phyloP scores from a whole-genome alignment of 208 protist genomes.

The Trypanosoma lewisi region DNA sequence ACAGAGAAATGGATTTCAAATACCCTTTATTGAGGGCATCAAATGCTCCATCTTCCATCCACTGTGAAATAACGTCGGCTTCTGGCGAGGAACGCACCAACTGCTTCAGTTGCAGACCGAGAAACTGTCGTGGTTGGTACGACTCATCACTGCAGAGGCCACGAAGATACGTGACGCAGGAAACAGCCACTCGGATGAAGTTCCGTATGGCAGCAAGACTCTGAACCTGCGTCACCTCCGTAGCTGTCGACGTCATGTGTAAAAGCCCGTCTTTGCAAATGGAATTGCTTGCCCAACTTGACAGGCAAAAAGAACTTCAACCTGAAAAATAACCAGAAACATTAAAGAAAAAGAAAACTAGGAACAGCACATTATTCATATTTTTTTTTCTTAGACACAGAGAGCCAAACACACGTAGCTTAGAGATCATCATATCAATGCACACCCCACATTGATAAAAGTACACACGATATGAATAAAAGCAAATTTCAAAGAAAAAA shows the following conservation, averaged over 20 bases:
- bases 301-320: not conserved
- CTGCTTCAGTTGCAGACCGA: constrained; percentile 58
- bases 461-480: too few species aligned
- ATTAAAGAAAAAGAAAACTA: constrained; percentile 12
- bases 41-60: constrained; percentile 79
- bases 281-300: not conserved
- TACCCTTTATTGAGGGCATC: constrained; percentile 79
- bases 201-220: constrained; percentile 84
- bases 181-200: constrained; percentile 70
- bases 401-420: too few species aligned
- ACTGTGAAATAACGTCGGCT: constrained; percentile 57
- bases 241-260: constrained; percentile 26
- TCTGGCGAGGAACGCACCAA: constrained; percentile 55
- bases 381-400: too few species aligned
- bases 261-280: not conserved
- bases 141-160: constrained; percentile 72
- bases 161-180: constrained; percentile 71
- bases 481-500: too few species aligned
- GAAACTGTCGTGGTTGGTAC: constrained; percentile 57
- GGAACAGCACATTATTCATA: not conserved
- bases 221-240: constrained; percentile 63
- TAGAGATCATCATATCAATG: too few species aligned
- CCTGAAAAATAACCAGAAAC: not conserved
- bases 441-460: too few species aligned
- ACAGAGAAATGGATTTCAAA: constrained; percentile 74